Base-by-base conservation (phyloP, 2,329 filamentous ascomycete species). In the Pyrenophora graminea region DNA sequence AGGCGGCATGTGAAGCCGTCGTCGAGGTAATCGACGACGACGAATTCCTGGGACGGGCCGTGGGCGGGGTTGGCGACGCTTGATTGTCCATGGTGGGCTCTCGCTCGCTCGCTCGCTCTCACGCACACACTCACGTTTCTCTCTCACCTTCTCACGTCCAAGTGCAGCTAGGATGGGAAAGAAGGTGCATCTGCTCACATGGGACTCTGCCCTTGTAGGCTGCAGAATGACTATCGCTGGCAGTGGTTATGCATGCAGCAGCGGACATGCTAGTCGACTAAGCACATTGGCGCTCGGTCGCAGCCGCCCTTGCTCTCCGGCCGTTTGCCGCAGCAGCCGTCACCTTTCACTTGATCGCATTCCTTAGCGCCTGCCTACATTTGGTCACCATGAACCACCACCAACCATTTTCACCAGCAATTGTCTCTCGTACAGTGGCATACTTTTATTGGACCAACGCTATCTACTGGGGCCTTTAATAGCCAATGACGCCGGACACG, bases 61-160 rank as follows among this genome's bases (percentile, higher is more conserved):
- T 59, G 42, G 69, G 66, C 63, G 69, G 69, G 63, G 69, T 65
- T 37, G 67, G 59, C 50, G 68, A 67, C 31, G 62, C 56, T 59
- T 63, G 61, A 52, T 57, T 59, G 53, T 66, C 62, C 70, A 73
- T 72, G 58, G 57, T 58, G 58, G 58, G 52, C 58, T 47, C 36
- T 39, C n/a, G n/a, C n/a, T n/a, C n/a, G n/a, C 44, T 42, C 45
- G 45, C 36, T 6, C 12, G 27, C 27, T 30, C 27, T 25, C 23
- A 5, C 23, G 2, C 23, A 7, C 23, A 7, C 23, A 7, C 23
- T 25, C 23, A 21, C 19, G 3, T 25, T 25, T 25, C 23, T 5
- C 23, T 25, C 23, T 25, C 38, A 41, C 25, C 25, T 41, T 47
- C 39, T 45, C 27, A 34, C 59, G 39, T 53, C 54, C 57, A 47